A percentile compares a stretch with the other conserved stretches of the same genome.
phyloP scores from a whole-genome alignment of 1,139 yeast species.

The Diutina pseudorugosa region DNA sequence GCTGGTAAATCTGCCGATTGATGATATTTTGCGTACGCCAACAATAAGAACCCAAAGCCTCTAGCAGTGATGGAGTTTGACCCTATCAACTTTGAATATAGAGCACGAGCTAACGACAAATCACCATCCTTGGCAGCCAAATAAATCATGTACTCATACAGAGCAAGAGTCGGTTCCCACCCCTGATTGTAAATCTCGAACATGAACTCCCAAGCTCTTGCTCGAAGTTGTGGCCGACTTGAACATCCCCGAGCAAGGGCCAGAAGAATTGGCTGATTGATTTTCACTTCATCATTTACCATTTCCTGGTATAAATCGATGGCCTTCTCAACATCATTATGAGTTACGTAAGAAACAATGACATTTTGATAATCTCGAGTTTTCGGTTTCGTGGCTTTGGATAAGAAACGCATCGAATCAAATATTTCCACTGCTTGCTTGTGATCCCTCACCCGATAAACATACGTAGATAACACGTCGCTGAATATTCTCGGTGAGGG shows the following conservation, averaged over 20 bases:
- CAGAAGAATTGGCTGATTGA: slow-evolving; percentile 39
- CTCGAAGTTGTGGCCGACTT: slow-evolving; percentile 31
- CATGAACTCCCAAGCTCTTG: slow-evolving; percentile 69
- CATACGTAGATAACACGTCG: slow-evolving; percentile 55
- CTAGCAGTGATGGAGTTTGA: slow-evolving; percentile 24
- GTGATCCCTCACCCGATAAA: slow-evolving; percentile 38
- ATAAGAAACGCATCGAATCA: slow-evolving; percentile 75
- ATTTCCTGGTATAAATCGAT: slow-evolving; percentile 69
- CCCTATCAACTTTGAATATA: slow-evolving; percentile 44
- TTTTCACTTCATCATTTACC: slow-evolving; percentile 19
- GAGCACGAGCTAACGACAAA: slow-evolving; percentile 57
- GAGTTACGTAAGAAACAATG: slow-evolving; percentile 51
- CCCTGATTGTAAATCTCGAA: slow-evolving; percentile 48
- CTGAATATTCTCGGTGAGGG: slow-evolving; percentile 53
- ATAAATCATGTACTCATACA: slow-evolving; percentile 60
- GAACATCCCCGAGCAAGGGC: slow-evolving; percentile 69
- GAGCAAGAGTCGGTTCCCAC: slow-evolving; percentile 35
- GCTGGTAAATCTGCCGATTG: slow-evolving; percentile 21
- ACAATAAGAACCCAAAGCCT: slow-evolving; percentile 41
- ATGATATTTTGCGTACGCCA: slow-evolving; percentile 39
- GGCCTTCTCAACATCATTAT: slow-evolving; percentile 57
- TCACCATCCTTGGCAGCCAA: slow-evolving; percentile 76
- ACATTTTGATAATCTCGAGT: slow-evolving; percentile 56
- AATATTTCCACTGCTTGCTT: slow-evolving; percentile 62
- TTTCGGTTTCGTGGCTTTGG: slow-evolving; percentile 55